These are phyloP conservation scores for Fraxinus angustifolia DNA, from an alignment of 305 asterid species.

Conservation along the genomic window DNA sequence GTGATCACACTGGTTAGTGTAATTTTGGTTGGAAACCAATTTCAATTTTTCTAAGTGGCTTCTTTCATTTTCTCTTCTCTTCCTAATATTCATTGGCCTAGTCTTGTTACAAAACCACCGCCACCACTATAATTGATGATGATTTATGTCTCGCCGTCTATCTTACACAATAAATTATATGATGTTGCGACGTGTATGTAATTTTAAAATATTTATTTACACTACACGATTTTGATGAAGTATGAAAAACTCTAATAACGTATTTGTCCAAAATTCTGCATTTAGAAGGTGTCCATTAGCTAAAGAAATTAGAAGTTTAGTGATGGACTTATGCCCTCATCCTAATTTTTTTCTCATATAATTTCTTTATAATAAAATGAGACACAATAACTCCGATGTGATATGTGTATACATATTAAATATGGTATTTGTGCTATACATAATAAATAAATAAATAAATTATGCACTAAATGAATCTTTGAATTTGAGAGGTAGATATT, in stretches of 20 bases:
- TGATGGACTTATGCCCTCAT: neutral
- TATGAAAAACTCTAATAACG: neutral
- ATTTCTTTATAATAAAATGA: neutral
- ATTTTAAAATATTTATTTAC: neutral
- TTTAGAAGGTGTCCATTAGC: neutral
- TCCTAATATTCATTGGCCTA: neutral
- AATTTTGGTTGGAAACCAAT: neutral
- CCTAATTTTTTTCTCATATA: neutral
- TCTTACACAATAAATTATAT: neutral
- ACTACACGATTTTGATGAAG: neutral
- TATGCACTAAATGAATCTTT: neutral
- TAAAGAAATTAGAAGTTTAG: neutral
- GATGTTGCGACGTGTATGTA: neutral
- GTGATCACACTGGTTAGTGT: constrained; percentile 11
- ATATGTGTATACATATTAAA: neutral
- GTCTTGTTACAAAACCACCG: neutral
- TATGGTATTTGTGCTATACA: neutral
- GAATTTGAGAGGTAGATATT: neutral
- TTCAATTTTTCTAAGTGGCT: neutral
- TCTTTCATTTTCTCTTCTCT: neutral
- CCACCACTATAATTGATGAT: neutral
- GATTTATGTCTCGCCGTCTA: neutral
- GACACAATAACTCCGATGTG: neutral
- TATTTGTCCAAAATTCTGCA: neutral
- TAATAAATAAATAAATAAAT: neutral